These are phyloP conservation scores for Bondarzewia mesenterica DNA, from an alignment of 1,284 basidiomycete genomes.

Conservation along the genomic window DNA sequence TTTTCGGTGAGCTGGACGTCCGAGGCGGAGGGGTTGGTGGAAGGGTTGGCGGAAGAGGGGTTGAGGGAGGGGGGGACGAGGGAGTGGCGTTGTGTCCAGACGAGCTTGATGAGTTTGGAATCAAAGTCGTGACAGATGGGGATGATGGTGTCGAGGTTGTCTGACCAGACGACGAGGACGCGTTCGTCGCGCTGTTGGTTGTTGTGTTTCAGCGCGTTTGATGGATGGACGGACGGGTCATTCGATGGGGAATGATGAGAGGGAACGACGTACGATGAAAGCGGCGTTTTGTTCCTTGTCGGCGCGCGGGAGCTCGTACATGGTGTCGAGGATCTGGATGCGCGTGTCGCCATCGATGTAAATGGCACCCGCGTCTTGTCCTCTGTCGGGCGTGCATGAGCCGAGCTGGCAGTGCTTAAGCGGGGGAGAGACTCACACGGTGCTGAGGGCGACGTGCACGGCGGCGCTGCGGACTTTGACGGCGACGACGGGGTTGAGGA, in stretches of 20 bases:
- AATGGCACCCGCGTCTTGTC: slow-evolving; percentile 42
- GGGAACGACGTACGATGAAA: slow-evolving; percentile 50
- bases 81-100: slow-evolving; percentile 55
- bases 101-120: slow-evolving; percentile 71
- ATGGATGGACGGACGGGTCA: too few species aligned
- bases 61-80: slow-evolving; percentile 25
- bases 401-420: neutral
- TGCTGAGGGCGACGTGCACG: slow-evolving; percentile 68
- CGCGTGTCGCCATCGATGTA: slow-evolving; percentile 49
- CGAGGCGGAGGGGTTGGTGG: slow-evolving; percentile 35
- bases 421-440: slow-evolving; percentile 40
- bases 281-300: slow-evolving; percentile 83
- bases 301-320: slow-evolving; percentile 54
- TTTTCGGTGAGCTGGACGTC: slow-evolving; percentile 44
- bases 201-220: too few species aligned
- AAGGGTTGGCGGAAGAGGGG: slow-evolving; percentile 18
- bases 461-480: slow-evolving; percentile 75
- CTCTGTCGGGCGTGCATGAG: slow-evolving; percentile 24
- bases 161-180: slow-evolving; percentile 71
- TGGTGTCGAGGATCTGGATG: slow-evolving; percentile 60
- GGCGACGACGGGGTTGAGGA: slow-evolving; percentile 72
- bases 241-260: slow-evolving; percentile 2
- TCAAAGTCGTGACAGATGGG: slow-evolving; percentile 61
- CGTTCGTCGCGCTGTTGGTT: slow-evolving; percentile 55
- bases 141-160: slow-evolving; percentile 64